Evolutionary conservation across 2,329 filamentous ascomycete species (phyloP), one percentile per base, ranked within the genome.

Genomic region (Lachnellula suecica): DNA sequence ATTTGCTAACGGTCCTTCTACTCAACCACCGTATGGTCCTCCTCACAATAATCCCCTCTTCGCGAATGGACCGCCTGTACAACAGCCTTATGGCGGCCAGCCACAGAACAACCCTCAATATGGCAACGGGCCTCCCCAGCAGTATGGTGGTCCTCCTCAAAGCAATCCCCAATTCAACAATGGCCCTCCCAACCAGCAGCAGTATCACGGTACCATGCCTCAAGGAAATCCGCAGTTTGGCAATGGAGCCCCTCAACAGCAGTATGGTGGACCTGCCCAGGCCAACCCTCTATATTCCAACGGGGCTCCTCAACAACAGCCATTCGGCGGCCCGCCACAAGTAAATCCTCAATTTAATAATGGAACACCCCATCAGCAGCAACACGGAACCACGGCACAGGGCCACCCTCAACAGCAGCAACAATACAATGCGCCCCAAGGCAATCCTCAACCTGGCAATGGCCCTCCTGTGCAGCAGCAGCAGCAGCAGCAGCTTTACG

Each of bases 41-140:
- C 29, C 34, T 22, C 17, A 19, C 13, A 46, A 46, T 46, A 46
- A 46, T 35, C 19, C 27, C 7, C 27, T 20, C 9, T 35, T n/a
- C 42, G 27, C 22, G 11, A 41, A 49, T 53, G 27, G 15, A 27
- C 37, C 29, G 17, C 54, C 38, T 22, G 23, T 44, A 2, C 37
- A 43, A 15, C 25, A 31, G 17, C 45, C 40, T 10, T 57, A 56
- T 38, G 52, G 47, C 4, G 42, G 37, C 31, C 41, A 19, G 15
- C 49, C 48, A 35, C 57, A 58, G n/a, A 27, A 10, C 46, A 52
- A 52, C 24, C 47, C 51, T 29, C 44, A 47, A 9, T 44, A 23
- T 34, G 29, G 29, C 24, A 47, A 38, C 27, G 44, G 50, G 10
- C 44, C 44, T 17, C 15, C 44, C 22, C 40, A 43, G 20, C 40